Conservation (phyloP, 1,284 basidiomycete genomes). For the Trametes pubescens region DNA sequence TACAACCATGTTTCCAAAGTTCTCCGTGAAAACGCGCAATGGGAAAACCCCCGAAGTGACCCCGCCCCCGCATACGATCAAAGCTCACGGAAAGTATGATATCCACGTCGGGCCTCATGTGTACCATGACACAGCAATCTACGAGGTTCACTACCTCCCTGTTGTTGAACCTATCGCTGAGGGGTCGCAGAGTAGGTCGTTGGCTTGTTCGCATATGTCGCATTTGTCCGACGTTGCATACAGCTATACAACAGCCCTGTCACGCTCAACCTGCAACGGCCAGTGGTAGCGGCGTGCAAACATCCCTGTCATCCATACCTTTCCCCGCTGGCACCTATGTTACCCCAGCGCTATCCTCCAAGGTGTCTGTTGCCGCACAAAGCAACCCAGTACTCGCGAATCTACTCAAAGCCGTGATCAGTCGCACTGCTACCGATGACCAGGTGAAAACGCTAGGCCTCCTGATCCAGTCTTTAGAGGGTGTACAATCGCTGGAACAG, state of each 20-base stretch:
- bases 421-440: constrained; percentile 63
- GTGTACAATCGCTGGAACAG: constrained; percentile 21
- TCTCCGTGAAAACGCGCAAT: constrained; percentile 66
- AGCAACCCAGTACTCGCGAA: constrained; percentile 70
- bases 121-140: constrained; percentile 70
- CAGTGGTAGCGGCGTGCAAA: constrained; percentile 17
- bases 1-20: constrained; percentile 72
- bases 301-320: constrained; percentile 49
- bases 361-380: constrained; percentile 70
- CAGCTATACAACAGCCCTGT: constrained; percentile 5
- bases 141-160: constrained; percentile 67
- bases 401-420: constrained; percentile 66
- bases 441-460: constrained; percentile 70
- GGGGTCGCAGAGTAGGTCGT: constrained; percentile 17
- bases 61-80: constrained; percentile 70
- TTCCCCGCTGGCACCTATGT: constrained; percentile 54
- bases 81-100: constrained; percentile 69
- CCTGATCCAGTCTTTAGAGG: constrained; percentile 65
- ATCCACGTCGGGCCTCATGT: constrained; percentile 76
- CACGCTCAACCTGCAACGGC: not conserved
- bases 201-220: not conserved
- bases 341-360: constrained; percentile 62
- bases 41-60: constrained; percentile 57
- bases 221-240: not conserved
- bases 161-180: constrained; percentile 14